Base-by-base conservation (phyloP, 305 asterid species). In the Galium porrigens region DNA sequence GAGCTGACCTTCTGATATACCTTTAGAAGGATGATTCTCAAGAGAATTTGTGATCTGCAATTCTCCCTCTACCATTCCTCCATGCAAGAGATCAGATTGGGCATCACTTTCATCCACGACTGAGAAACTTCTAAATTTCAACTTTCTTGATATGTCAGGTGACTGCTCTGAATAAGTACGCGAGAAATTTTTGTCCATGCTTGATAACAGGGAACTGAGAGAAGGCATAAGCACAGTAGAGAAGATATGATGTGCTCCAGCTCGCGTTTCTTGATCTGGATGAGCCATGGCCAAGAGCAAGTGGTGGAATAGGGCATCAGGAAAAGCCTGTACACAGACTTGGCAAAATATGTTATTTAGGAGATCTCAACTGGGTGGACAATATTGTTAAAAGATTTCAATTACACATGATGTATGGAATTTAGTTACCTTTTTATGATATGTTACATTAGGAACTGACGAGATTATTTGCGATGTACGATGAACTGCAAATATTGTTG, bases 231-330 rank as follows among this genome's bases (percentile, higher is more conserved):
- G 81, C 58, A 81, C 79, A 29, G 83, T 73, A 66, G 79, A 78
- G 73, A 78, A 81, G 49, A 78, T 71, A 61, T 61, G 74, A 69
- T 81, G 85, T 58, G 85, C 83, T 59, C 73, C 78, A 66, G 69
- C 75, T 71, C 81, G 73, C 30, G 80, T 66, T 74, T 78, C 85
- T 61, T 73, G 76, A 69, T 78, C 85, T 52, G 79, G 61, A 72
- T 78, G 85, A 66, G 78, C 76, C 85, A 81, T 81, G 33, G 85
- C 81, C 73, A 78, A 74, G 63, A 81, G 83, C 74, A 81, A 73
- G 63, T 78, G 83, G 70, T 78, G 83, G 65, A 81, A 78, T 68
- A 81, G 83, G 29, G 71, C 77, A 71, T 81, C 85, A 22, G 85
- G 85, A 73, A 78, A 81, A 64, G 77, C 85, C 85, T 81, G 80